These are phyloP conservation scores for Zygosaccharomyces pseudobailii DNA, from an alignment of 1,139 yeast genomes.

Conservation along the genomic window DNA sequence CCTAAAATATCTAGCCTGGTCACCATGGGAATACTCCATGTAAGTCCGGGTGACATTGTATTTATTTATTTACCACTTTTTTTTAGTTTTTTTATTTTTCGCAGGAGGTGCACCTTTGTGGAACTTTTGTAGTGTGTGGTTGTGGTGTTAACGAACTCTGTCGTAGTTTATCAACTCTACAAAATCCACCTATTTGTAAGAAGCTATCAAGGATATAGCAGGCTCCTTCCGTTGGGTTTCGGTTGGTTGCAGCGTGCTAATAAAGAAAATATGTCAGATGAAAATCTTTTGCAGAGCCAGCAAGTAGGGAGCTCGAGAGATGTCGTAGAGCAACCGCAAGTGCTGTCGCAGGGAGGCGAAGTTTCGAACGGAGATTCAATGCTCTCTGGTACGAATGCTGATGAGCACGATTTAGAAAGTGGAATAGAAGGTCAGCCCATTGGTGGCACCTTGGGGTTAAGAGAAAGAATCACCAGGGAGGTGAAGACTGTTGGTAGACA, in stretches of 20 bases:
- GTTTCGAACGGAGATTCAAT: not conserved
- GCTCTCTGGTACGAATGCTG: not conserved
- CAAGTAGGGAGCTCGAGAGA: conserved; percentile 13
- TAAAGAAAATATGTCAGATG: conserved; percentile 5
- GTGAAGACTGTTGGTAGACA: conserved; percentile 29
- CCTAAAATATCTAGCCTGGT: too few relatives aligned
- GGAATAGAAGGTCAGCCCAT: conserved; percentile 2
- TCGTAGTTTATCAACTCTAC: not conserved
- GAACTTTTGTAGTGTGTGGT: not conserved
- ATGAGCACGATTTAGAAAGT: not conserved
- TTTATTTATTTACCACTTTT: not conserved
- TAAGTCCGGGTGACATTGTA: not conserved
- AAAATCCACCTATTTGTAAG: not conserved
- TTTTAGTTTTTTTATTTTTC: not conserved
- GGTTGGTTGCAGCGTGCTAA: not conserved
- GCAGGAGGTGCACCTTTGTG: not conserved
- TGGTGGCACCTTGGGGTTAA: conserved; percentile 13
- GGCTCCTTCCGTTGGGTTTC: not conserved
- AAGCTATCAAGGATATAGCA: not conserved
- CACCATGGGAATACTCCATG: too few relatives aligned
- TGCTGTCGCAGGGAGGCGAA: not conserved
- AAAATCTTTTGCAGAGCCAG: conserved; percentile 5
- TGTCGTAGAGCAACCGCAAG: conserved; percentile 1
- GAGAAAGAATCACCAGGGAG: conserved; percentile 24
- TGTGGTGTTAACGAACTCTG: not conserved